Percentiles rank a stretch among this genome's conserved stretches.
These are phyloP conservation scores for Saccharum hybrid DNA, from an alignment of 202 grass and related monocot species.

Conservation along the genomic window DNA sequence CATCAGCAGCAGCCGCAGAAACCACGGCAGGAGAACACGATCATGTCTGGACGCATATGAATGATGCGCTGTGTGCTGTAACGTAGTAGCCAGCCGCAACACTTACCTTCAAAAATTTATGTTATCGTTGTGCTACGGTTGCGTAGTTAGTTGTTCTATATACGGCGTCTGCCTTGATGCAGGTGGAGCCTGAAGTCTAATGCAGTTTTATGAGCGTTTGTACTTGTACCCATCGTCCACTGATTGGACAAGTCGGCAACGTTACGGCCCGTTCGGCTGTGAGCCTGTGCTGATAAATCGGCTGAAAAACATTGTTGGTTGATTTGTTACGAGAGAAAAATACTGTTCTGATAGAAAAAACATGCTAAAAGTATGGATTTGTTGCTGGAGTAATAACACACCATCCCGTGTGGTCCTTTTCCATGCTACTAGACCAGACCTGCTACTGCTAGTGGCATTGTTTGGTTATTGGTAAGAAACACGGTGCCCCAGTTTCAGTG, in stretches of 20 bases:
- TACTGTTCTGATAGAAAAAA: too few relatives aligned
- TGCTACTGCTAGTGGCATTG: background rate
- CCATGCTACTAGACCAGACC: background rate
- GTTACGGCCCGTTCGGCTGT: too few relatives aligned
- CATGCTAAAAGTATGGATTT: too few relatives aligned
- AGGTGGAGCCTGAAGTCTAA: background rate
- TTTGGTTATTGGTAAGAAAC: background rate
- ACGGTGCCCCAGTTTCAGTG: background rate
- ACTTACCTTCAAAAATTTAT: constrained; percentile 5
- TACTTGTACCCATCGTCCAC: background rate
- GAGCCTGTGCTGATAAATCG: too few relatives aligned
- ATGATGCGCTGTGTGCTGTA: background rate
- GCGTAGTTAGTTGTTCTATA: background rate
- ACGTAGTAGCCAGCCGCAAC: constrained; percentile 18
- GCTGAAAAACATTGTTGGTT: too few relatives aligned
- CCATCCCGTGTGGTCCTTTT: constrained; percentile 5
- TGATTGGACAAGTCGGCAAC: background rate
- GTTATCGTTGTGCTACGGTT: background rate
- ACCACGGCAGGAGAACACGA: background rate
- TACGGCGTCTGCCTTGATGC: background rate
- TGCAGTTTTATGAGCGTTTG: background rate
- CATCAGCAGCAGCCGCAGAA: too few relatives aligned
- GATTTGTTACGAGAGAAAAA: too few relatives aligned
- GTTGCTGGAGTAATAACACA: background rate
- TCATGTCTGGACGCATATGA: background rate